Conservation (phyloP, 148 eudicot genomes). For the Nepenthes mirabilis region DNA sequence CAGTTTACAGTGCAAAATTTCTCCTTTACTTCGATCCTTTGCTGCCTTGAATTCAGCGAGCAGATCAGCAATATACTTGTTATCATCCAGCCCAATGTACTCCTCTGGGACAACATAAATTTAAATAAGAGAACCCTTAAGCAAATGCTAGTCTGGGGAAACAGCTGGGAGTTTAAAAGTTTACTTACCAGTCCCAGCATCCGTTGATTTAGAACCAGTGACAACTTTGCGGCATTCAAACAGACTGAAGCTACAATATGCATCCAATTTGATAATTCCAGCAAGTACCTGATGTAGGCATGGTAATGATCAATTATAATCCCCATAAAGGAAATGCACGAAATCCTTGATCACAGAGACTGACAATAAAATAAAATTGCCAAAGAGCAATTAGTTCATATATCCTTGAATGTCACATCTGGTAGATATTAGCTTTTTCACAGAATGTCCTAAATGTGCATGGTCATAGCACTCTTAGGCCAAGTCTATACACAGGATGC, state of each 20-base stretch:
- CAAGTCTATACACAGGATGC: too few species aligned
- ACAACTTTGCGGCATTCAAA: constrained; percentile 92
- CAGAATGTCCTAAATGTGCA: too few species aligned
- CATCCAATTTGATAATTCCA: constrained; percentile 76
- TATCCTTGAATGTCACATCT: too few species aligned
- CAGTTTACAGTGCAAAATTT: constrained; percentile 84
- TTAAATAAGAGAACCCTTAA: not conserved
- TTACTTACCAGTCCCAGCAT: constrained; percentile 73
- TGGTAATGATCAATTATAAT: constrained; percentile 7
- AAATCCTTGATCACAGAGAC: too few species aligned
- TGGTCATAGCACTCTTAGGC: too few species aligned
- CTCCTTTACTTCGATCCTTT: constrained; percentile 94
- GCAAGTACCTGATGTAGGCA: constrained; percentile 74
- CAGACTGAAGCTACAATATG: constrained; percentile 86
- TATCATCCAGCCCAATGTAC: constrained; percentile 85
- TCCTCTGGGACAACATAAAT: constrained; percentile 45
- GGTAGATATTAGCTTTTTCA: too few species aligned
- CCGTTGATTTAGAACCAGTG: constrained; percentile 72
- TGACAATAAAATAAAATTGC: too few species aligned
- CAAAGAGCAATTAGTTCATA: too few species aligned
- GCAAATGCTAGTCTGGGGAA: not conserved
- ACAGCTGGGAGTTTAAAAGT: not conserved
- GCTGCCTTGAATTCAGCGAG: constrained; percentile 90
- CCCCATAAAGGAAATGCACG: not conserved
- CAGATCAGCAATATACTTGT: constrained; percentile 89